Percentiles rank a stretch among this genome's conserved stretches.
Evolutionary conservation across 2,329 filamentous ascomycete species (phyloP).

Genomic region (Aspergillus sp.): DNA sequence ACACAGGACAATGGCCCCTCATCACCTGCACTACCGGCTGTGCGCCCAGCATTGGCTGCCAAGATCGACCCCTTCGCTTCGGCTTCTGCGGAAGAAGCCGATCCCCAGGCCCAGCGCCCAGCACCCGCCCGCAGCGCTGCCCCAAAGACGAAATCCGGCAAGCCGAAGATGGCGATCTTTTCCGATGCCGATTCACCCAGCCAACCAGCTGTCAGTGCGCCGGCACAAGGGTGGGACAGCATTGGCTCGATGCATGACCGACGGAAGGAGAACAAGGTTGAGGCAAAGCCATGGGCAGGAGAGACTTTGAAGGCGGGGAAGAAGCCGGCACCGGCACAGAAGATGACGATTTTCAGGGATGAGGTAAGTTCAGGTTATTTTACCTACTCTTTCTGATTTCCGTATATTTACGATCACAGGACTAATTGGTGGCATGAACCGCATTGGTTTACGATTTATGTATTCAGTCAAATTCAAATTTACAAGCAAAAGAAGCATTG

Average conservation of each 20-base stretch:
- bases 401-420: slow-evolving; percentile 88
- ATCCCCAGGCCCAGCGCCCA: slow-evolving; percentile 66
- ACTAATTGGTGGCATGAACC: slow-evolving; percentile 73
- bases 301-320: slow-evolving; percentile 87
- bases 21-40: slow-evolving; percentile 81
- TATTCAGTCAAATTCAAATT: slow-evolving; percentile 54
- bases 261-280: slow-evolving; percentile 89
- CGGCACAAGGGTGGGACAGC: slow-evolving; percentile 80
- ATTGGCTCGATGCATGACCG: slow-evolving; percentile 84
- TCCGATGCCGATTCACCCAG: slow-evolving; percentile 71
- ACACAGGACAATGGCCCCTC: slow-evolving; percentile 68
- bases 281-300: slow-evolving; percentile 86
- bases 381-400: slow-evolving; percentile 44
- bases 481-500: slow-evolving; percentile 40
- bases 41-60: slow-evolving; percentile 78
- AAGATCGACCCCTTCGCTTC: slow-evolving; percentile 80
- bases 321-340: slow-evolving; percentile 72
- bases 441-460: slow-evolving; percentile 48
- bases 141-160: slow-evolving; percentile 63
- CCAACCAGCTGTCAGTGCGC: slow-evolving; percentile 54
- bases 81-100: slow-evolving; percentile 48
- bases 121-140: slow-evolving; percentile 50
- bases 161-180: slow-evolving; percentile 87
- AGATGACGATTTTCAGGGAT: slow-evolving; percentile 94
- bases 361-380: slow-evolving; percentile 68